Conservation (phyloP, 352 stramenopile genomes). For the Phytophthora uliginosa region DNA sequence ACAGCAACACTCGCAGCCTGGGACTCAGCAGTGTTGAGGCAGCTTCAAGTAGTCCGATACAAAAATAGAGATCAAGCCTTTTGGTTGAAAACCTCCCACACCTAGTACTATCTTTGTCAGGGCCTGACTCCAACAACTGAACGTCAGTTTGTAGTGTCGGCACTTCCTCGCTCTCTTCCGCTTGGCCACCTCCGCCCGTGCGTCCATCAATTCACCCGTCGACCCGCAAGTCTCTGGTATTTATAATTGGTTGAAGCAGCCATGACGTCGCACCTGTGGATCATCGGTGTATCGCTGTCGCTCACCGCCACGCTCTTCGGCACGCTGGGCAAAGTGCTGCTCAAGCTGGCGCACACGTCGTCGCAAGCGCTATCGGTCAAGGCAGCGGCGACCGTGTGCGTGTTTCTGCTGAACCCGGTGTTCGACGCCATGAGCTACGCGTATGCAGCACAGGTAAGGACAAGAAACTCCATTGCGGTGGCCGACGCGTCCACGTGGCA, state of each 20-base stretch:
- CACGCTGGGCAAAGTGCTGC: slow-evolving; percentile 88
- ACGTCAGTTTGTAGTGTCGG: slow-evolving; percentile 32
- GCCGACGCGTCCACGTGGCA: slow-evolving; percentile 16
- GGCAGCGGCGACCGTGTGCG: slow-evolving; percentile 77
- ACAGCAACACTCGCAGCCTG: background rate
- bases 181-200: slow-evolving; percentile 14
- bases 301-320: slow-evolving; percentile 87
- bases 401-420: slow-evolving; percentile 88
- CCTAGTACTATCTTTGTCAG: slow-evolving; percentile 17
- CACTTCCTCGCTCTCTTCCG: slow-evolving; percentile 31
- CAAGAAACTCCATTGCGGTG: background rate
- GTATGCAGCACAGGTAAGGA: slow-evolving; percentile 81
- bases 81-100: slow-evolving; percentile 11
- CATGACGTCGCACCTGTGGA: slow-evolving; percentile 66
- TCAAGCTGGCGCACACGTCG: slow-evolving; percentile 87
- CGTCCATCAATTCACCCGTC: slow-evolving; percentile 13
- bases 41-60: slow-evolving; percentile 24
- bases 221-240: slow-evolving; percentile 19
- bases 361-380: slow-evolving; percentile 64
- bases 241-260: slow-evolving; percentile 31
- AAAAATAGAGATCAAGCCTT: slow-evolving; percentile 28
- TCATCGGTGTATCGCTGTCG: slow-evolving; percentile 83
- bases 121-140: slow-evolving; percentile 27
- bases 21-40: too few relatives aligned
- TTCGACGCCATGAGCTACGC: slow-evolving; percentile 91